Evolutionary conservation across 129 eudicot genomes (phyloP), one percentile per base, ranked within the genome.

Genomic region (Tanacetum coccineum): DNA sequence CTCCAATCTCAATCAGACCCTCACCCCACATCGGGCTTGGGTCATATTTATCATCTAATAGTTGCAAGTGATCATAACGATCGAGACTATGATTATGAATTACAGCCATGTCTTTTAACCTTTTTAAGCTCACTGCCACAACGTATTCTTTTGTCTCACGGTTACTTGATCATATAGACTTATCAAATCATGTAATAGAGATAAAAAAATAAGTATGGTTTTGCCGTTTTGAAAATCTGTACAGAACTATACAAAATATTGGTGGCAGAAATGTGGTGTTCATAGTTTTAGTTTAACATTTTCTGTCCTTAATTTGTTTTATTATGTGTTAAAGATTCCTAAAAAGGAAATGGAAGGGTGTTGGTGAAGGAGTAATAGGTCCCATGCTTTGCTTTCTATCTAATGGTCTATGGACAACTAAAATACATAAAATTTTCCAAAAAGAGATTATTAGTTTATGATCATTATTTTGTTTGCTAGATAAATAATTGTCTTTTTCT

Each of bases 331-430:
- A 26, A 52, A 61, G 70, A 75, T 75, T 74, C 75, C 49, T 68
- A 70, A 78, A 75, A 45, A 45, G 75, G 76, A 59, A 72, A 78
- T 69, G 79, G 67, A 70, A 74, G 74, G 66, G 73, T 68, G 75
- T 65, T 75, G 79, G 78, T 59, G 74, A 59, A 70, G 71, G 66
- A 70, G 76, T 49, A 57, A 66, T 32, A 21, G 73, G 79, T 13
- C 79, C 79, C 74, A 59, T 78, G 72, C 48, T 84, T 72, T 84
- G 85, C 87, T 78, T 79, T 76, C 64, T 58, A 76, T 76, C 83
- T 47, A 83, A 73, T 81, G 87, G 84, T 88, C 86, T 52, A 59
- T 75, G 63, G 32, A 67, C 62, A 67, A 22, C 73, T 49, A 67
- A 59, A 58, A 59, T 59, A 30, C 18, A 66, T 44, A 26, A 30